Evolutionary conservation across 306 rosid genomes (phyloP).

Genomic region (Lablab purpureus): DNA sequence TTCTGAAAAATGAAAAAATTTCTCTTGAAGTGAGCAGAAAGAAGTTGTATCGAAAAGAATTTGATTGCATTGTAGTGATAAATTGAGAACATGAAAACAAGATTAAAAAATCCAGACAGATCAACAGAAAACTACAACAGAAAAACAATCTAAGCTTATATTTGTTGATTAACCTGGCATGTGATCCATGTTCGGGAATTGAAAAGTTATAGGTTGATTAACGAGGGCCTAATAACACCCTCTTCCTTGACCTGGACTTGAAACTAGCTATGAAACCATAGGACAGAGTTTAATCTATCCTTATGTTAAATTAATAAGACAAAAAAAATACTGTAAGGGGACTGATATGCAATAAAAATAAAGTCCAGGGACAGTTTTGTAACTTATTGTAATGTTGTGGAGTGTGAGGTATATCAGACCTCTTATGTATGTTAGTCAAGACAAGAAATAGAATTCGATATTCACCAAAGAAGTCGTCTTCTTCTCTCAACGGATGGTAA

Average conservation of each 20-base stretch:
- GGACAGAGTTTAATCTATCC: neutral
- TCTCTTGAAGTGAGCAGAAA: neutral
- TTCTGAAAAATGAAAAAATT: neutral
- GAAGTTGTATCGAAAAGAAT: constrained; percentile 11
- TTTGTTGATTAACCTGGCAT: neutral
- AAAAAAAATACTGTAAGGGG: too few species aligned
- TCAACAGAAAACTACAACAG: neutral
- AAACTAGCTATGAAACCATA: neutral
- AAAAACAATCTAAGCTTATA: neutral
- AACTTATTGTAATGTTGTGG: too few species aligned
- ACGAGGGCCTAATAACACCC: neutral
- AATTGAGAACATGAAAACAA: constrained; percentile 1
- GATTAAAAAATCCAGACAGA: neutral
- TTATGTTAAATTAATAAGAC: neutral
- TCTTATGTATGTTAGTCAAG: too few species aligned
- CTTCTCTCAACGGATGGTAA: neutral
- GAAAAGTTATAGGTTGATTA: neutral
- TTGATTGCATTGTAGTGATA: constrained; percentile 11
- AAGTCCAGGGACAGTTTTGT: too few species aligned
- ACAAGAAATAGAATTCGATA: too few species aligned
- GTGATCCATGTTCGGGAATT: neutral
- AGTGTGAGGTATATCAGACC: too few species aligned
- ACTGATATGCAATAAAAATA: too few species aligned
- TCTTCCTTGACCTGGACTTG: neutral
- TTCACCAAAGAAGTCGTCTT: neutral